Percentiles rank a stretch among this genome's conserved stretches.
Conservation (phyloP, 768 basidiomycete species). For the Podaxis pistillaris region DNA sequence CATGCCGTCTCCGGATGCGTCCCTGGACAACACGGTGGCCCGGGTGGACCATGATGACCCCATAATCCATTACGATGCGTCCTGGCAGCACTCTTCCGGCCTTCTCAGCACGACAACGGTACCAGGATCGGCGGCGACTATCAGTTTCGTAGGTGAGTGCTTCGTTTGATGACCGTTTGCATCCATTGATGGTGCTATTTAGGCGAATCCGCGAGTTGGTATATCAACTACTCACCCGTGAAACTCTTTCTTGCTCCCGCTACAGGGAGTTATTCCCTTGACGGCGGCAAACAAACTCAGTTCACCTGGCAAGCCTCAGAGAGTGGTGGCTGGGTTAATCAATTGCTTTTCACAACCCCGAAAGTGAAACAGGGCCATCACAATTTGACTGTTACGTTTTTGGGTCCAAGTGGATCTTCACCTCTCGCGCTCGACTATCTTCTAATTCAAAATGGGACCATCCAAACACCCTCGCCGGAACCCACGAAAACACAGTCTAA, state of each 20-base stretch:
- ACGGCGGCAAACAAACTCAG: neutral
- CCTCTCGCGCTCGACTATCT: neutral
- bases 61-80: neutral
- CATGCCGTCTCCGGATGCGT: neutral
- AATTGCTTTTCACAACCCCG: neutral
- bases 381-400: neutral
- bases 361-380: neutral
- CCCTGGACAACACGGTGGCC: neutral
- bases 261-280: neutral
- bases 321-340: neutral
- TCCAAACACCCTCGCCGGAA: neutral
- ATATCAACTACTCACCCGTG: neutral
- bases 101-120: neutral
- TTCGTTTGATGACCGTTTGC: neutral
- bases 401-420: neutral
- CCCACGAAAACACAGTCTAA: neutral
- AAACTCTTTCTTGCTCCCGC: neutral
- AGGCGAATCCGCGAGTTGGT: conserved; percentile 1
- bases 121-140: neutral
- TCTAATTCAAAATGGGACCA: neutral
- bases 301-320: neutral
- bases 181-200: neutral
- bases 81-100: neutral
- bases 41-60: neutral
- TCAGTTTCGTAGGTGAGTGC: neutral